Percentiles rank a stretch among this genome's conserved stretches.
Conservation (phyloP, 2,329 filamentous ascomycete genomes). For the Colletotrichum tabaci region DNA sequence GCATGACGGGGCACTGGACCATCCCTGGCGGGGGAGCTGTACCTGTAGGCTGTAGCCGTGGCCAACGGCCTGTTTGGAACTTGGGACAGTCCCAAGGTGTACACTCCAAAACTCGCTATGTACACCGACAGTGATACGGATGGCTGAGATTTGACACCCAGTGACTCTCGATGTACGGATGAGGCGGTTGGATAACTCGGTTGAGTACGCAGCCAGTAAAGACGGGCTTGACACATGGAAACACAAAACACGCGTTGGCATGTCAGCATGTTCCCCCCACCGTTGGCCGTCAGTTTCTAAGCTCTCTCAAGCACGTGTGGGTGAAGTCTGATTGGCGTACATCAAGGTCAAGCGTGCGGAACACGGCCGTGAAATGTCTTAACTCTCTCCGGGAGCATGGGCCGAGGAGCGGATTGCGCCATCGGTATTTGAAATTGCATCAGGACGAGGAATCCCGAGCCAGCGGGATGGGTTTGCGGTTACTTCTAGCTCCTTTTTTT, state of each 20-base stretch:
- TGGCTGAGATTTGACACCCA: too few species aligned
- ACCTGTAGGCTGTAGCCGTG: background rate
- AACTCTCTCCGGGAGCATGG: background rate
- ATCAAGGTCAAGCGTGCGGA: background rate
- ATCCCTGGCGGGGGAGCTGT: background rate
- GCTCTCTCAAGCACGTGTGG: background rate
- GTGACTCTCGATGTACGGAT: too few species aligned
- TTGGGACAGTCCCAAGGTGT: too few species aligned
- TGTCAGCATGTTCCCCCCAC: background rate
- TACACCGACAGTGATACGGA: too few species aligned
- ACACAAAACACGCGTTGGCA: background rate
- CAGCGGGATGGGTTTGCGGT: background rate
- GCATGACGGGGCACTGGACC: conserved; percentile 17
- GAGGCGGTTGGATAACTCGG: background rate
- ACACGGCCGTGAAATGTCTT: conserved; percentile 1
- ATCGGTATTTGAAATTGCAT: conserved; percentile 36
- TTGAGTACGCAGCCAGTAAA: background rate
- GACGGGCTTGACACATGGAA: background rate
- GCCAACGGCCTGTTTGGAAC: background rate
- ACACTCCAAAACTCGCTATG: too few species aligned
- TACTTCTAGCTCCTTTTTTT: too few species aligned
- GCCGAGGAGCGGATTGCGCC: conserved; percentile 21
- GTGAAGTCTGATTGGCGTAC: background rate
- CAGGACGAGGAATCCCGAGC: conserved; percentile 7
- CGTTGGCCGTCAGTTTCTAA: background rate